Evolutionary conservation across 2,329 filamentous ascomycete genomes (phyloP).

Genomic region (Cryphonectria japonica): DNA sequence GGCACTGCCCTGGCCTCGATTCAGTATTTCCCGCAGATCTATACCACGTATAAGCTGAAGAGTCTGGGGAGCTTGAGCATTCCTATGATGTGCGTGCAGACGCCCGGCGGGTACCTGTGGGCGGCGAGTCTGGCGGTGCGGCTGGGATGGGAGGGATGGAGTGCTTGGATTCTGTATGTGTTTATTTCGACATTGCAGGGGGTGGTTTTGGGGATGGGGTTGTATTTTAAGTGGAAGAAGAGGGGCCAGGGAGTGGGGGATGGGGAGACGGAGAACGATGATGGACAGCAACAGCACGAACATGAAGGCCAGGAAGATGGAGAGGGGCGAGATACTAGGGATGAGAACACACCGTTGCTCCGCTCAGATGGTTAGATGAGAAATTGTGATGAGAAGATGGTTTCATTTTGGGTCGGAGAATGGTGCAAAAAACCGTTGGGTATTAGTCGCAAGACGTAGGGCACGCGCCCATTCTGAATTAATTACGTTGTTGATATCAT

Average conservation of each 20-base stretch:
- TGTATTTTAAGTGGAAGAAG: conserved; percentile 69
- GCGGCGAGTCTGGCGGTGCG: conserved; percentile 81
- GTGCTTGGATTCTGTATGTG: conserved; percentile 90
- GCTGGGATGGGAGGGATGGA: conserved; percentile 85
- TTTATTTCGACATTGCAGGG: conserved; percentile 87
- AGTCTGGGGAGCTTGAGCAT: conserved; percentile 91
- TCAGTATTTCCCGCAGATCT: conserved; percentile 95
- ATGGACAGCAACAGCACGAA: neutral
- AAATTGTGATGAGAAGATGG: neutral
- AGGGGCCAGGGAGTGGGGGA: conserved; percentile 32
- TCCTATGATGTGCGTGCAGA: conserved; percentile 98
- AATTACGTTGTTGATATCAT: neutral
- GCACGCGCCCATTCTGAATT: neutral
- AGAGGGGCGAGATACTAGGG: neutral
- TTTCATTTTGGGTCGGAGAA: neutral
- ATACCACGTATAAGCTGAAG: conserved; percentile 83
- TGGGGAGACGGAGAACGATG: neutral
- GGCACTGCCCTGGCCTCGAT: conserved; percentile 78
- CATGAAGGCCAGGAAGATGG: neutral
- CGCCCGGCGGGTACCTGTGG: conserved; percentile 88
- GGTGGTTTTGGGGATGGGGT: conserved; percentile 76
- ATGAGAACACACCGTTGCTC: conserved; percentile 8
- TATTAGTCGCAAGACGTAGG: neutral
- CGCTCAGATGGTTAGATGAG: neutral
- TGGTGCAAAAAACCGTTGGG: neutral